phyloP scores from a whole-genome alignment of 2,329 filamentous ascomycete species.

The Pezicula neosporulosa region DNA sequence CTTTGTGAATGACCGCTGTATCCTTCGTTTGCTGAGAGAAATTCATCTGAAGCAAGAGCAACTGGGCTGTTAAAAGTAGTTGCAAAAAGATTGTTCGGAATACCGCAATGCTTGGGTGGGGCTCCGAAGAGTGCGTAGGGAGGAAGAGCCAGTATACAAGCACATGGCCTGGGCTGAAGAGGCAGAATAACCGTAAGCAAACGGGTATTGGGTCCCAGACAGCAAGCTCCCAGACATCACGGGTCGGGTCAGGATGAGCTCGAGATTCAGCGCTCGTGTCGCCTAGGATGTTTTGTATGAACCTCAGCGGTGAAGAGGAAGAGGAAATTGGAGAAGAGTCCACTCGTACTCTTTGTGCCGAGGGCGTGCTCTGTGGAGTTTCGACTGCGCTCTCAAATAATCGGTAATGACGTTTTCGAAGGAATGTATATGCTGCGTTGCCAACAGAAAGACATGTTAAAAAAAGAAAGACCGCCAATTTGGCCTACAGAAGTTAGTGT shows the following conservation, averaged over 20 bases:
- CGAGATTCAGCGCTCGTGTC: constrained; percentile 73
- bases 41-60: constrained; percentile 67
- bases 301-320: constrained; percentile 77
- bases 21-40: constrained; percentile 88
- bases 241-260: constrained; percentile 75
- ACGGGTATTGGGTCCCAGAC: constrained; percentile 92
- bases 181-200: constrained; percentile 76
- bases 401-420: constrained; percentile 79
- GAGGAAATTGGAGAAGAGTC: constrained; percentile 76
- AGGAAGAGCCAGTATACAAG: constrained; percentile 86
- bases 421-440: constrained; percentile 82
- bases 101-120: constrained; percentile 80
- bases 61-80: constrained; percentile 69
- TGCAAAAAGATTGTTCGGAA: constrained; percentile 79
- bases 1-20: constrained; percentile 76
- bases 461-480: constrained; percentile 68
- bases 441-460: constrained; percentile 63
- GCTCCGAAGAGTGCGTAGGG: constrained; percentile 71
- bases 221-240: constrained; percentile 91
- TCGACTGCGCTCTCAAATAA: constrained; percentile 88
- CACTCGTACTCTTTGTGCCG: constrained; percentile 82
- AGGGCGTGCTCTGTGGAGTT: constrained; percentile 71
- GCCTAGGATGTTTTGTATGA: constrained; percentile 65
- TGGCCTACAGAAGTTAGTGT: constrained; percentile 45
- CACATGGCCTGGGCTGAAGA: constrained; percentile 94